Conservation (phyloP, 495 filamentous ascomycete genomes). For the Parachaetomium inaequale region DNA sequence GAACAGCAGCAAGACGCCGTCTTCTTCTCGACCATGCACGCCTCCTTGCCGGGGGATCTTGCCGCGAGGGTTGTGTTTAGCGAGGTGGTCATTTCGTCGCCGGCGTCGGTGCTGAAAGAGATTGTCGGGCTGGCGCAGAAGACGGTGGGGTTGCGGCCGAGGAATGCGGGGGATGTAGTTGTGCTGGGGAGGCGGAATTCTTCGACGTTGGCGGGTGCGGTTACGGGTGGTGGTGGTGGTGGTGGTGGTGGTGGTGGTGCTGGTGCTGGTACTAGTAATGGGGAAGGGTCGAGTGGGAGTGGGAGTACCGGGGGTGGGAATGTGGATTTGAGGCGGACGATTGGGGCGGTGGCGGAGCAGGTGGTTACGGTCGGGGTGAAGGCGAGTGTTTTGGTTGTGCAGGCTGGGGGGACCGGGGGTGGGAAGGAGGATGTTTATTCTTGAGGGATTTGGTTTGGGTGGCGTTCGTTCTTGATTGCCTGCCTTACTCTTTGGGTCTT, state of each 20-base stretch:
- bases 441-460: neutral
- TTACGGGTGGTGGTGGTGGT: neutral
- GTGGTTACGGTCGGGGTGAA: constrained; percentile 58
- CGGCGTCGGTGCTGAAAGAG: constrained; percentile 23
- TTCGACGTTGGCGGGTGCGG: constrained; percentile 25
- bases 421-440: constrained; percentile 16
- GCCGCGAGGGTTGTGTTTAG: constrained; percentile 59
- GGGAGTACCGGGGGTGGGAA: neutral
- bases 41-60: constrained; percentile 58
- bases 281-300: too few species aligned
- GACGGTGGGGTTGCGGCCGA: constrained; percentile 57
- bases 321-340: constrained; percentile 52
- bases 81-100: neutral
- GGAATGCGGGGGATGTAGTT: constrained; percentile 75
- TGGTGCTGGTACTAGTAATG: too few species aligned
- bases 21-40: constrained; percentile 61
- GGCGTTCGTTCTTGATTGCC: neutral
- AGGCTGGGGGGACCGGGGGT: constrained; percentile 52
- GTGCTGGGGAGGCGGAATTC: constrained; percentile 62
- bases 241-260: neutral
- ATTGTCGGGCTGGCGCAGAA: constrained; percentile 47
- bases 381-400: constrained; percentile 75
- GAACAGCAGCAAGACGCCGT: constrained; percentile 45
- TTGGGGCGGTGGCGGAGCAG: constrained; percentile 66
- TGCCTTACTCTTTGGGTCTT: neutral